phyloP scores from a whole-genome alignment of 768 basidiomycete species.

The Leccinellum albellum region DNA sequence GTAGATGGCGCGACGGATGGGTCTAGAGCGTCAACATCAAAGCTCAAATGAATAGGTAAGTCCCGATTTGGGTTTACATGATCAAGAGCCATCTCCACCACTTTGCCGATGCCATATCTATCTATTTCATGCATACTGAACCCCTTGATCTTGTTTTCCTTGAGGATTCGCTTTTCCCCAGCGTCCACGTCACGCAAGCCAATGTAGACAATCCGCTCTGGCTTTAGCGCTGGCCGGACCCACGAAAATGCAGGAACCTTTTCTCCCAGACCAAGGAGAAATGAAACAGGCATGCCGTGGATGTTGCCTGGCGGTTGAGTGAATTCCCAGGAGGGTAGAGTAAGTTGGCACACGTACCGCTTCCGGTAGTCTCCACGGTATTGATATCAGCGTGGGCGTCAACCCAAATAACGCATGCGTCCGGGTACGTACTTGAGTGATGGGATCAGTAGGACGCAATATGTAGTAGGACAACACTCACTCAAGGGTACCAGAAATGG shows the following conservation, averaged over 20 bases:
- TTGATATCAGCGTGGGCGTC: slow-evolving; percentile 99
- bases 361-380: slow-evolving; percentile 74
- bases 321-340: neutral
- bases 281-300: slow-evolving; percentile 97
- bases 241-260: slow-evolving; percentile 47
- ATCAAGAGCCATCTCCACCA: slow-evolving; percentile 95
- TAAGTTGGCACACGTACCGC: slow-evolving; percentile 42
- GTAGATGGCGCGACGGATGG: slow-evolving; percentile 95
- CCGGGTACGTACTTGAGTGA: slow-evolving; percentile 56
- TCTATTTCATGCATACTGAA: slow-evolving; percentile 93
- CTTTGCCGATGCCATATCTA: slow-evolving; percentile 85
- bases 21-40: slow-evolving; percentile 94
- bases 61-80: slow-evolving; percentile 84
- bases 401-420: slow-evolving; percentile 90
- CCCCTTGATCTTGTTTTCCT: slow-evolving; percentile 74
- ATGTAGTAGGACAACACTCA: slow-evolving; percentile 30
- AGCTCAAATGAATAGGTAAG: slow-evolving; percentile 89
- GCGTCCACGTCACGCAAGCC: slow-evolving; percentile 91
- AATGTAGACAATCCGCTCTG: slow-evolving; percentile 89
- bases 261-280: slow-evolving; percentile 59
- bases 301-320: slow-evolving; percentile 65
- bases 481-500: slow-evolving; percentile 86
- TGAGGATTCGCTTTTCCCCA: slow-evolving; percentile 84
- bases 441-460: slow-evolving; percentile 2
- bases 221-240: slow-evolving; percentile 61